Evolutionary conservation across 768 basidiomycete genomes (phyloP).

Genomic region (Mycena belliarum): DNA sequence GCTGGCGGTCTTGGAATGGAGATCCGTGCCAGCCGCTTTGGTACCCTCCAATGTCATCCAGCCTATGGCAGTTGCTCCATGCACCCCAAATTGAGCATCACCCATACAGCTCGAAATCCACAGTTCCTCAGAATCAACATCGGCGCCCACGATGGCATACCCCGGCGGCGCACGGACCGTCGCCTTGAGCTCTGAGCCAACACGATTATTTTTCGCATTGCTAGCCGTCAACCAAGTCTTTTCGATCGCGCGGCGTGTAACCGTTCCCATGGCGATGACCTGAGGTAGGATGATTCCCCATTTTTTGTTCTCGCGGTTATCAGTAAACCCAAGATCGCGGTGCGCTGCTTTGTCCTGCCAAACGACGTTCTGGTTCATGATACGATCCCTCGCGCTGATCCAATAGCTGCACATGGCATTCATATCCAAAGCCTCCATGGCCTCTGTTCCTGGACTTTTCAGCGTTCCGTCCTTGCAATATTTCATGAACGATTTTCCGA

Average conservation of each 20-base stretch:
- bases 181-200: slow-evolving; percentile 97
- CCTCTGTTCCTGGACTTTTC: slow-evolving; percentile 78
- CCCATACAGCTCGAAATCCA: slow-evolving; percentile 99
- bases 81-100: slow-evolving; percentile 95
- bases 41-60: slow-evolving; percentile 99
- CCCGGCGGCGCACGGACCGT: slow-evolving; percentile 95
- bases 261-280: slow-evolving; percentile 97
- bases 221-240: slow-evolving; percentile 98
- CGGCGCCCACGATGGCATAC: slow-evolving; percentile 94
- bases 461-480: slow-evolving; percentile 86
- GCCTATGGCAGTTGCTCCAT: slow-evolving; percentile 94
- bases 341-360: slow-evolving; percentile 56
- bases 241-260: slow-evolving; percentile 96
- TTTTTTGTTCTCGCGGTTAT: slow-evolving; percentile 39
- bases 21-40: slow-evolving; percentile 89
- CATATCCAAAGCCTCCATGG: slow-evolving; percentile 84
- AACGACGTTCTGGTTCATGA: slow-evolving; percentile 90
- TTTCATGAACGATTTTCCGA: slow-evolving; percentile 87
- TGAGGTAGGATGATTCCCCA: slow-evolving; percentile 95
- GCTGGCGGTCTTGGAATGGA: slow-evolving; percentile 93
- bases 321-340: slow-evolving; percentile 54
- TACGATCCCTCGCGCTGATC: slow-evolving; percentile 92
- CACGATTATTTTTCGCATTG: slow-evolving; percentile 95
- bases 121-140: slow-evolving; percentile 97
- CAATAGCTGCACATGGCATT: slow-evolving; percentile 96